Percentiles rank a stretch among this genome's conserved stretches.
Evolutionary conservation across 129 eudicot genomes (phyloP).

Genomic region (Saussurea involucrata): DNA sequence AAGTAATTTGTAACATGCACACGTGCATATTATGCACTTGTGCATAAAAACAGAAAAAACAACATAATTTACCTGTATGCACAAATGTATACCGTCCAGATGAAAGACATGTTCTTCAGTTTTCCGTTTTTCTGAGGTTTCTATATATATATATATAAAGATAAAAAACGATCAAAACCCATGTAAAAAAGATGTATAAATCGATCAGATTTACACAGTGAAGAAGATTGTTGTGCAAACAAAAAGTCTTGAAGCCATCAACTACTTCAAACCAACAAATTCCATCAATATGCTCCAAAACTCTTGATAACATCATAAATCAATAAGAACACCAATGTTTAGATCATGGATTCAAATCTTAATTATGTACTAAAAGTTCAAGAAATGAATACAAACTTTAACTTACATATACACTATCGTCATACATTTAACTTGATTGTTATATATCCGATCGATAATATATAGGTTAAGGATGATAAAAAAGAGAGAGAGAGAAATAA

Average conservation of each 20-base stretch:
- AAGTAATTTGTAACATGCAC: too few relatives aligned
- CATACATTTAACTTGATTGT: not conserved
- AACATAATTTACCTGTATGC: too few relatives aligned
- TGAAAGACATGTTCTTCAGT: too few relatives aligned
- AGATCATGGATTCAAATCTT: not conserved
- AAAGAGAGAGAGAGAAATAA: not conserved
- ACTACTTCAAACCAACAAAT: not conserved
- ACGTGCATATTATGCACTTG: too few relatives aligned
- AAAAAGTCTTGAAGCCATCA: not conserved
- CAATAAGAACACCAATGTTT: conserved; percentile 1
- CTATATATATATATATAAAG: not conserved
- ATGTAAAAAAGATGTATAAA: conserved; percentile 3
- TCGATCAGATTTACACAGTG: not conserved
- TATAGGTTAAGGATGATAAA: not conserved
- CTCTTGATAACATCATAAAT: not conserved
- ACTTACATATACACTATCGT: not conserved
- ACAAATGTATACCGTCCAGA: too few relatives aligned
- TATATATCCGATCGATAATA: not conserved
- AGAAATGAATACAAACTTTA: not conserved
- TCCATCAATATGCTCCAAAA: not conserved
- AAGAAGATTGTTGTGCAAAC: not conserved
- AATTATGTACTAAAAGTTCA: not conserved
- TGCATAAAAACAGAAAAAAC: too few relatives aligned
- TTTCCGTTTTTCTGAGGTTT: too few relatives aligned
- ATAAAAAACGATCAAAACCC: not conserved